These are phyloP conservation scores for Scheffersomyces illinoinensis DNA, from an alignment of 1,139 yeast species.

Conservation along the genomic window DNA sequence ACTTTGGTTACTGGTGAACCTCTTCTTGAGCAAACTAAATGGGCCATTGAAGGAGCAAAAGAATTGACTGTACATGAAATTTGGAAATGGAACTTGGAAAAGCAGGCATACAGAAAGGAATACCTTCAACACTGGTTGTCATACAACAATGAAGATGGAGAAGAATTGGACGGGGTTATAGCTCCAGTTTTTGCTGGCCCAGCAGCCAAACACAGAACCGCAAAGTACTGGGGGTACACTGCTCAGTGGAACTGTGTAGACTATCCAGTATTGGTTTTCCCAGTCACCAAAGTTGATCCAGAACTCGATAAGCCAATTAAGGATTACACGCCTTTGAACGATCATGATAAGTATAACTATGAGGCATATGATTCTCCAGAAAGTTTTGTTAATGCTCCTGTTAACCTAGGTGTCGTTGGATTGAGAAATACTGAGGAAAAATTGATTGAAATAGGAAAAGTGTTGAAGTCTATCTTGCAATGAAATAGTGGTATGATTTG, in stretches of 20 bases:
- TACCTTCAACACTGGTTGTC: conserved; percentile 19
- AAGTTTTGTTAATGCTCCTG: conserved; percentile 18
- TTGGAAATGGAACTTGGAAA: conserved; percentile 22
- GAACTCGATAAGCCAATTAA: conserved; percentile 12
- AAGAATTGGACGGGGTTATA: conserved; percentile 16
- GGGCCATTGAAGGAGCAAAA: conserved; percentile 16
- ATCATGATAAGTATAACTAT: conserved; percentile 12
- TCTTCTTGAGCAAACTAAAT: conserved; percentile 17
- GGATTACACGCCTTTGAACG: conserved; percentile 9
- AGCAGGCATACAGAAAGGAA: conserved; percentile 20
- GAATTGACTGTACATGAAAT: conserved; percentile 7
- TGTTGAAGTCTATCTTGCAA: conserved; percentile 1
- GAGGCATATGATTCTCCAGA: conserved; percentile 16
- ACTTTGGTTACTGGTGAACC: conserved; percentile 21
- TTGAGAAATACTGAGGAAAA: conserved; percentile 21
- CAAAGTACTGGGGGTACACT: conserved; percentile 24
- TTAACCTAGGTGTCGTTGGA: conserved; percentile 17
- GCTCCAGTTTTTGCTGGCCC: conserved; percentile 23
- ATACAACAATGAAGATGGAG: conserved; percentile 11
- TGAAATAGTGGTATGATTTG: background rate
- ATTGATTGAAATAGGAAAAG: conserved; percentile 15
- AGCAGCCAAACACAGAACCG: conserved; percentile 20
- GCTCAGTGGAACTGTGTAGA: conserved; percentile 24
- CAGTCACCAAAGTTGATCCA: conserved; percentile 18
- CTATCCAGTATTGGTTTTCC: conserved; percentile 22